Base-by-base conservation (phyloP, 2,329 filamentous ascomycete genomes). In the Aspergillus sp. region DNA sequence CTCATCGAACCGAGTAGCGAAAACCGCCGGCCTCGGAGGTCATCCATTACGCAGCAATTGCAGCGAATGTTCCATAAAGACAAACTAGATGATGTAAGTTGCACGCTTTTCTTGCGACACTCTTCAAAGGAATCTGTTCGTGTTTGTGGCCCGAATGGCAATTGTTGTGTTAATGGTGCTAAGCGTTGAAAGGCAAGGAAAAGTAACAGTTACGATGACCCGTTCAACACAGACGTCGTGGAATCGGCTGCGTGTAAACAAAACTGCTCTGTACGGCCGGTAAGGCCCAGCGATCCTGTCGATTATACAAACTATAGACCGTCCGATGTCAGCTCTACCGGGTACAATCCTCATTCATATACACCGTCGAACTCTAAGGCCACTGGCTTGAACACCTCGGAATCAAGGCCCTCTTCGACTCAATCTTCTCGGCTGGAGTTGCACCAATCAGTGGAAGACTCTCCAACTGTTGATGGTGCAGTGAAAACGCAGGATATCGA, bases 41-140 rank as follows among this genome's bases (percentile, higher is more conserved):
- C 58, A n/a, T 68, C 65, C 9, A 56, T 68, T 47, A 61, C 66
- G 15, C 55, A 61, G 36, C 63, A 64, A 12, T 34, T 68, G 18
- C 65, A 67, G 26, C 64, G 66, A 22, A 57, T 66, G 36, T 56
- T 67, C 9, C 60, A 58, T 55, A 22, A 58, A 17, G 62, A 65
- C 24, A 65, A 56, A 49, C 24, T 45, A 30, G 55, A 38, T 12
- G 56, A 56, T 57, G 63, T 67, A 55, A 62, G 64, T 54, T 20
- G 24, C 18, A 20, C 9, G 13, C 15, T n/a, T 36, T n/a, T 34
- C 32, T 34, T 34, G 9, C 13, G 9, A 34, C 7, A 34, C 32
- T 8, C 22, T 34, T 34, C 32, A 12, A 7, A 34, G 13, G 7
- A 34, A 34, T 34, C 32, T 8, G 32, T 34, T 8, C 9, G 32